A percentile compares a stretch with the other conserved stretches of the same genome.
These are phyloP conservation scores for Pyrenula aspistea DNA, from an alignment of 495 filamentous ascomycete genomes.

Conservation along the genomic window DNA sequence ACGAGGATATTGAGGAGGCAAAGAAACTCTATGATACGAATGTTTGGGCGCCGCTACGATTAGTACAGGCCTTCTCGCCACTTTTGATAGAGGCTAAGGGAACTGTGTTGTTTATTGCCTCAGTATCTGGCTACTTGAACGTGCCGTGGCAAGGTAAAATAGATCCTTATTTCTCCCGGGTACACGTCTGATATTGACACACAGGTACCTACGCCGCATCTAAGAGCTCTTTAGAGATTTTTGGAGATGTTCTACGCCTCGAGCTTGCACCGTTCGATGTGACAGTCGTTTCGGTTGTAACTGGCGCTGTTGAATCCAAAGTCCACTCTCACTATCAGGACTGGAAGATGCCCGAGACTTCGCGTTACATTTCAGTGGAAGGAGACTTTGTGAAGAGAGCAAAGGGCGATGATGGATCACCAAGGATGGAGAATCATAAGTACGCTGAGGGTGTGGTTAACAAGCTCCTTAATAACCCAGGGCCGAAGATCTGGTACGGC, in stretches of 20 bases:
- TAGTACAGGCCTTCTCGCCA: constrained; percentile 42
- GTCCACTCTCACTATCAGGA: not conserved
- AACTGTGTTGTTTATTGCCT: constrained; percentile 35
- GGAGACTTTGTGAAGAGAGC: not conserved
- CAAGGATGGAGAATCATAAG: not conserved
- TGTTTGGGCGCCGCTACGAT: constrained; percentile 35
- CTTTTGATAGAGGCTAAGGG: constrained; percentile 34
- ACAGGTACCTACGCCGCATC: constrained; percentile 32
- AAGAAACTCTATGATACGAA: constrained; percentile 40
- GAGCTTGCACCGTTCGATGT: constrained; percentile 43
- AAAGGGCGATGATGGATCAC: not conserved
- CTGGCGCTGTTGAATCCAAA: constrained; percentile 13
- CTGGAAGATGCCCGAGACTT: not conserved
- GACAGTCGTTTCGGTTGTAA: constrained; percentile 34
- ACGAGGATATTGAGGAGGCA: constrained; percentile 29
- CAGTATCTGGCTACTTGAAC: constrained; percentile 31
- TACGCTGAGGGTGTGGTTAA: not conserved
- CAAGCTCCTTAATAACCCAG: not conserved
- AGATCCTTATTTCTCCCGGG: not conserved
- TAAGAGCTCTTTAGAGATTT: constrained; percentile 38
- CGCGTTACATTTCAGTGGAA: not conserved
- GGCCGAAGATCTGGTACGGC: not conserved
- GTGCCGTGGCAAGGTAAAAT: constrained; percentile 24
- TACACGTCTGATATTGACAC: not conserved
- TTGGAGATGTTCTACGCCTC: constrained; percentile 37